Evolutionary conservation across 177 flowering plant genomes (phyloP).

Genomic region (Telopea speciosissima): DNA sequence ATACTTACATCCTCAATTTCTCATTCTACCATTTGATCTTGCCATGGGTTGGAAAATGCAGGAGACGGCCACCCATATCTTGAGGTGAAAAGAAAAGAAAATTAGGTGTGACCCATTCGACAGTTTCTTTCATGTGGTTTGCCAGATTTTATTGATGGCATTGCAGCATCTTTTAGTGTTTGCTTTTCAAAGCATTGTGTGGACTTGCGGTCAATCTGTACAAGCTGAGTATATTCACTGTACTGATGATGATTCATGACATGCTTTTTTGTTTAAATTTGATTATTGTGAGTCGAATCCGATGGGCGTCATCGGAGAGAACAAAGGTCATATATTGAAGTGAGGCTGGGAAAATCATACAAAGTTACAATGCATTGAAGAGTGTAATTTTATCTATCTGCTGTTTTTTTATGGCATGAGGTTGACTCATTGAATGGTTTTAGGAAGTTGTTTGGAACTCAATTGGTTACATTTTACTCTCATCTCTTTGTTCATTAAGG

Average conservation of each 20-base stretch:
- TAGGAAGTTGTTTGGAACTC: too few relatives aligned
- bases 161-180: constrained; percentile 7
- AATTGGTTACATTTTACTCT: too few relatives aligned
- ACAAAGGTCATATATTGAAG: constrained; percentile 5
- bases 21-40: not conserved
- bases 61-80: not conserved
- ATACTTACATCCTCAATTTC: not conserved
- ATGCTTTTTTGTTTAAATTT: constrained; percentile 8
- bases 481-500: too few relatives aligned
- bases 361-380: not conserved
- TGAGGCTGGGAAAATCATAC: constrained; percentile 12
- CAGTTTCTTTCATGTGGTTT: constrained; percentile 6
- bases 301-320: constrained; percentile 8
- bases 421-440: not conserved
- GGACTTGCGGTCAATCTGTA: constrained; percentile 1
- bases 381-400: not conserved
- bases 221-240: constrained; percentile 2
- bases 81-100: constrained; percentile 1
- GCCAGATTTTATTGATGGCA: constrained; percentile 27
- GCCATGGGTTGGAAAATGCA: not conserved
- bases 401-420: not conserved
- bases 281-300: constrained; percentile 5
- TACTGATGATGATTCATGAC: constrained; percentile 6
- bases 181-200: constrained; percentile 2
- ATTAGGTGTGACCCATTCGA: constrained; percentile 1